Percentiles rank a stretch among this genome's conserved stretches.
These are phyloP conservation scores for Pichia pseudocactophila DNA, from an alignment of 805 yeast genomes.

Conservation along the genomic window DNA sequence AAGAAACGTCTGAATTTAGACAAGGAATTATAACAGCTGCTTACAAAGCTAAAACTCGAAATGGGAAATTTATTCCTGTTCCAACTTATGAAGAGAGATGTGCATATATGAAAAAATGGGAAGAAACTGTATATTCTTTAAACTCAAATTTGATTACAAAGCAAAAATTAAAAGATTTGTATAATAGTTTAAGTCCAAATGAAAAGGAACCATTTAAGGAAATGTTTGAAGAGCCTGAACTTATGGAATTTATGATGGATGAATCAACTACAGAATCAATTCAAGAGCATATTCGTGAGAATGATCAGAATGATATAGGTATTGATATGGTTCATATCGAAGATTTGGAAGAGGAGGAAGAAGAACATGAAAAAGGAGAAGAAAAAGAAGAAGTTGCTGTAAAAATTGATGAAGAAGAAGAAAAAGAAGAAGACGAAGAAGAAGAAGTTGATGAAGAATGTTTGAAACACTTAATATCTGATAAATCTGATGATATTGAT, in stretches of 20 bases:
- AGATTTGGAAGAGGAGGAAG: not conserved
- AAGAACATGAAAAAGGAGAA: not conserved
- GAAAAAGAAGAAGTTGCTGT: not conserved
- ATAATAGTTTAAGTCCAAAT: slow-evolving; percentile 3
- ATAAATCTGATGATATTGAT: slow-evolving; percentile 8
- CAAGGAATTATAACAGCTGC: slow-evolving; percentile 23
- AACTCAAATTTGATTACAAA: slow-evolving; percentile 7
- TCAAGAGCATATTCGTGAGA: not conserved
- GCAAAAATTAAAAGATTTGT: slow-evolving; percentile 2
- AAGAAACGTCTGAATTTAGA: slow-evolving; percentile 27
- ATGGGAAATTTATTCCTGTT: not conserved
- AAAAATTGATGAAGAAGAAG: not conserved
- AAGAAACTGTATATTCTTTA: slow-evolving; percentile 10
- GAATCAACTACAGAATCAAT: not conserved
- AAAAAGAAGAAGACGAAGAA: not conserved
- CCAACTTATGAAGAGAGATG: slow-evolving; percentile 20
- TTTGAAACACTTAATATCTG: slow-evolving; percentile 2
- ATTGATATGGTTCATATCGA: not conserved
- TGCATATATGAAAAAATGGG: slow-evolving; percentile 18
- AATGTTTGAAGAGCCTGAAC: not conserved
- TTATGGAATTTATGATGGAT: not conserved
- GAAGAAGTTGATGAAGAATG: not conserved
- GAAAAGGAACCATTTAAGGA: slow-evolving; percentile 1
- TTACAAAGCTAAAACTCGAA: slow-evolving; percentile 8
- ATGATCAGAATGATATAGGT: not conserved